phyloP scores from a whole-genome alignment of 2,329 filamentous ascomycete species.

The Colletotrichum sansevieriae region DNA sequence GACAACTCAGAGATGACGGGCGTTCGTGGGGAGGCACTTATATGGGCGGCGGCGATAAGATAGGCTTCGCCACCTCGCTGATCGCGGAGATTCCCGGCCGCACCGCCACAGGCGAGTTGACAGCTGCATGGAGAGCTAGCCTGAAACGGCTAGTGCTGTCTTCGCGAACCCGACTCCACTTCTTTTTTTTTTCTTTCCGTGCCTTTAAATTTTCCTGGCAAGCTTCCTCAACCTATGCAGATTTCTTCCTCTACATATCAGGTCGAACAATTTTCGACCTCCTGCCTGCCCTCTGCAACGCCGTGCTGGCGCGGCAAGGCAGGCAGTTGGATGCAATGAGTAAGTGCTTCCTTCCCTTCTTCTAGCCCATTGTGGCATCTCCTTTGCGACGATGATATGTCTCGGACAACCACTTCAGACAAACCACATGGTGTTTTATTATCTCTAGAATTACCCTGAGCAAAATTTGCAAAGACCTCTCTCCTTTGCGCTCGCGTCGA shows the following conservation, averaged over 20 bases:
- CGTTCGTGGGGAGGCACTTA: conserved; percentile 44
- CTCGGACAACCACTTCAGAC: conserved; percentile 74
- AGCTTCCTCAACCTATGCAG: conserved; percentile 44
- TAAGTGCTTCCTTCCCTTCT: conserved; percentile 32
- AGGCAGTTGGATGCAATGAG: conserved; percentile 25
- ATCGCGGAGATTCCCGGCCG: conserved; percentile 42
- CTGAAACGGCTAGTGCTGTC: conserved; percentile 44
- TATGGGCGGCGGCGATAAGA: conserved; percentile 41
- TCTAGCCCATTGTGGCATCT: conserved; percentile 15
- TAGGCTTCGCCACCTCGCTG: conserved; percentile 46
- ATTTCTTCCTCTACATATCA: conserved; percentile 43
- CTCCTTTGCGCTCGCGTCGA: background rate
- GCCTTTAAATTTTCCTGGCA: conserved; percentile 43
- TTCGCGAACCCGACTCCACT: conserved; percentile 21
- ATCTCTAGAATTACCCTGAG: conserved; percentile 70
- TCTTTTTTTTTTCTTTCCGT: conserved; percentile 31
- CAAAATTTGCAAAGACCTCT: conserved; percentile 49
- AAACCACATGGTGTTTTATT: conserved; percentile 66
- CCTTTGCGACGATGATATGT: conserved; percentile 56
- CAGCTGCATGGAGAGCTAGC: conserved; percentile 42
- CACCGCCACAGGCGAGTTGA: conserved; percentile 52
- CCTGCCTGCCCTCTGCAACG: conserved; percentile 18
- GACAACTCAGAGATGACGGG: conserved; percentile 8
- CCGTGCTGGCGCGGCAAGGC: conserved; percentile 4
- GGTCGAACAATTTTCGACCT: conserved; percentile 38